These are phyloP conservation scores for Tillandsia fasciculata DNA, from an alignment of 176 grass and related monocot genomes.

Conservation along the genomic window DNA sequence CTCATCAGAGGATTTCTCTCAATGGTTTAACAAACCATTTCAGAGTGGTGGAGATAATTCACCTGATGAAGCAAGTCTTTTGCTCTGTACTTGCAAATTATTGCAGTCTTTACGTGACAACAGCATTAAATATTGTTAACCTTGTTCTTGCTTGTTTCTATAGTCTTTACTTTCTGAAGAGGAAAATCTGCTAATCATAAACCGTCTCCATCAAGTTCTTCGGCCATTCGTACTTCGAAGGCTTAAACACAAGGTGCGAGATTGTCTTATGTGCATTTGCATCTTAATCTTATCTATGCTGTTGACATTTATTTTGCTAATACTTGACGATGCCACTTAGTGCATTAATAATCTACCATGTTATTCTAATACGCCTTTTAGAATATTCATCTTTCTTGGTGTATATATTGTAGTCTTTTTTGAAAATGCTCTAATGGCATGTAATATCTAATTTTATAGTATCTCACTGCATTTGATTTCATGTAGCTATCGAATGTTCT, in stretches of 20 bases:
- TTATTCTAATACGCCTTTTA: no score
- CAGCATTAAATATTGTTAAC: constrained; percentile 6
- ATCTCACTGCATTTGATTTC: not conserved
- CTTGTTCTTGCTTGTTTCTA: constrained; percentile 8
- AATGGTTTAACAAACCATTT: constrained; percentile 99
- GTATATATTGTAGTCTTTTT: no score
- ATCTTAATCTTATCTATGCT: constrained; percentile 11
- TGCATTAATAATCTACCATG: no score
- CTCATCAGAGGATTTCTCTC: constrained; percentile 96
- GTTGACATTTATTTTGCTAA: not conserved
- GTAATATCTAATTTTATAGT: no score
- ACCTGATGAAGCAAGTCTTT: constrained; percentile 63
- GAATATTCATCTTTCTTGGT: no score
- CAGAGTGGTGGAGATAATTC: constrained; percentile 76
- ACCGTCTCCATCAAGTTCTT: constrained; percentile 99
- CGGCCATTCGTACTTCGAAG: constrained; percentile 97
- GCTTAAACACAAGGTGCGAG: constrained; percentile 91
- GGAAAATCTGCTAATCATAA: constrained; percentile 99
- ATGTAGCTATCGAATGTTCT: not conserved
- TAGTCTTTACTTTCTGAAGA: constrained; percentile 98
- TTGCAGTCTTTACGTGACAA: no score
- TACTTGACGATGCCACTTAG: not conserved
- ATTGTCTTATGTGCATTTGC: constrained; percentile 17
- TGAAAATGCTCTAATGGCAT: no score
- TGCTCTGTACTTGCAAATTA: constrained; percentile 4